Conservation (phyloP, 2,329 filamentous ascomycete genomes). For the Nothomitra cinnamomea region DNA sequence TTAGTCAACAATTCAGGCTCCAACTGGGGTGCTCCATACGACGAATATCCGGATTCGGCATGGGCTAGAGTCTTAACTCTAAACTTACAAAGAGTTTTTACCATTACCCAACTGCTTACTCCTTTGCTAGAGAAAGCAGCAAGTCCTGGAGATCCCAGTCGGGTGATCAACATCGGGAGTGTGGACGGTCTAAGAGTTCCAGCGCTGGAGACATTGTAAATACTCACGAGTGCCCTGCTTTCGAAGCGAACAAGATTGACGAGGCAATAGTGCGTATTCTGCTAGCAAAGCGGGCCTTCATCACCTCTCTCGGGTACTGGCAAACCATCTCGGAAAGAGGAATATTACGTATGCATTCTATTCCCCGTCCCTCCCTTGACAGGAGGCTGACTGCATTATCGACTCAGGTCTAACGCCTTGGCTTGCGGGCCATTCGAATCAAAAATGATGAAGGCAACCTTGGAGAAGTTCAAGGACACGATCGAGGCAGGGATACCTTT, state of each 20-base stretch:
- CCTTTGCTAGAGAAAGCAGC: slow-evolving; percentile 41
- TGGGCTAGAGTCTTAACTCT: slow-evolving; percentile 42
- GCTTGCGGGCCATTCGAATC: slow-evolving; percentile 57
- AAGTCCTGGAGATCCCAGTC: slow-evolving; percentile 8
- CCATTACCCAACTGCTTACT: slow-evolving; percentile 43
- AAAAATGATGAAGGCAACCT: slow-evolving; percentile 58
- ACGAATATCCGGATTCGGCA: slow-evolving; percentile 32
- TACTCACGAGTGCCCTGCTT: neutral
- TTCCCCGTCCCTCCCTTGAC: neutral
- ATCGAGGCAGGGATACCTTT: slow-evolving; percentile 46
- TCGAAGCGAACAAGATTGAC: slow-evolving; percentile 11
- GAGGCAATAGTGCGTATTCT: slow-evolving; percentile 29
- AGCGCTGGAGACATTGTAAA: slow-evolving; percentile 32
- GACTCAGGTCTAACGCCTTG: slow-evolving; percentile 40
- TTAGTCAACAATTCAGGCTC: slow-evolving; percentile 50
- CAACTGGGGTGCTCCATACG: slow-evolving; percentile 44
- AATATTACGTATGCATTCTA: slow-evolving; percentile 33
- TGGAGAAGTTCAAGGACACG: slow-evolving; percentile 36
- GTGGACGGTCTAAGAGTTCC: slow-evolving; percentile 47
- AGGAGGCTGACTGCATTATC: neutral
- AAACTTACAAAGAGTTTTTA: slow-evolving; percentile 49
- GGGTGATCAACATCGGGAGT: slow-evolving; percentile 46
- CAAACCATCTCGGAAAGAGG: slow-evolving; percentile 40
- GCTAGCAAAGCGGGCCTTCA: slow-evolving; percentile 46
- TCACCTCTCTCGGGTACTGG: slow-evolving; percentile 47